Base-by-base conservation (phyloP, 306 rosid genomes). In the Prinsepia uniflora region DNA sequence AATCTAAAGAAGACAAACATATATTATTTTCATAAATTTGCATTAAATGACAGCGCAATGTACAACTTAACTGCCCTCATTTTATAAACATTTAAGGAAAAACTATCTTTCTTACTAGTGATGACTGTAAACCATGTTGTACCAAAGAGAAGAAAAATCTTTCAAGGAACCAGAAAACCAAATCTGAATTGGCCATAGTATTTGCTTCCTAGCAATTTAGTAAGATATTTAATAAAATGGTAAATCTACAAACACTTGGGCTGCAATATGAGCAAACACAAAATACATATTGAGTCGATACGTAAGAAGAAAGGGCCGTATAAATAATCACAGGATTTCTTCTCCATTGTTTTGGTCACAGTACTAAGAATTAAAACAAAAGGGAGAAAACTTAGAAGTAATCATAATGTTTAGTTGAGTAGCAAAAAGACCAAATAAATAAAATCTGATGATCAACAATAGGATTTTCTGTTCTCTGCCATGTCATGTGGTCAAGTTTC, bases 81-180 rank as follows among this genome's bases (percentile, higher is more conserved):
- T 15, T 56, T n/a, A 10, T 5, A 42, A 57, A 20, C 2, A 22
- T 70, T 20, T 4, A 22, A 39, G 34, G 43, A 15, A 12, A 15
- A 46, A 60, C 10, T 5, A 72, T 58, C 11, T 34, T 8, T 68
- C 45, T 41, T 67, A 34, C 24, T 36, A 18, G 7, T 6, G 7
- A 53, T 18, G 48, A 39, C 48, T 11, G 17, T 18, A 42, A 64
- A 59, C 62, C 22, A 19, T 10, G 71, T n/a, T 62, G 50, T 59
- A 54, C 57, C 69, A 76, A 48, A 47, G 15, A 61, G 41, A 69
- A 34, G 63, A 54, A 65, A 48, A 17, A 58, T 65, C 48, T 63
- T 18, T 65, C 64, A 54, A 52, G 72, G 24, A 60, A 79, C 47
- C 54, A 24, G 17, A 13, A 71, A 63, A 67, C 20, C 13, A 20